phyloP scores from a whole-genome alignment of 1,284 basidiomycete genomes.

The Puccinia novopanici region DNA sequence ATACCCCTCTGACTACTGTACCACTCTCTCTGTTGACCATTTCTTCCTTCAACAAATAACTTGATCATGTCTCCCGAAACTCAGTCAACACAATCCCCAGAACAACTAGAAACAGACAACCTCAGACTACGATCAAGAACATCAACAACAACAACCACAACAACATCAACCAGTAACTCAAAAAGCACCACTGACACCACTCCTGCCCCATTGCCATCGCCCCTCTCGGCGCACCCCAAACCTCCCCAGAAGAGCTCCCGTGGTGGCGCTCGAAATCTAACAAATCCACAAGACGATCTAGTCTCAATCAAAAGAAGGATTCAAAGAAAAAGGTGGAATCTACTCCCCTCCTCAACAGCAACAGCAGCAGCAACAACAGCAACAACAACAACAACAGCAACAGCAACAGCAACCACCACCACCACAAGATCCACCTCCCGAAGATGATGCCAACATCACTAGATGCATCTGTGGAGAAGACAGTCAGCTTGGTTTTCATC shows the following conservation, averaged over 20 bases:
- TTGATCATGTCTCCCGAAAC: no score
- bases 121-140: no score
- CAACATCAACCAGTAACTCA: no score
- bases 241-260: neutral
- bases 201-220: slow-evolving; percentile 19
- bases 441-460: slow-evolving; percentile 35
- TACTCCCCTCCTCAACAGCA: neutral
- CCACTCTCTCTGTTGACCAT: no score
- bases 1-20: no score
- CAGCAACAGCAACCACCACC: neutral
- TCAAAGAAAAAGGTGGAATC: slow-evolving; percentile 17
- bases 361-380: no score
- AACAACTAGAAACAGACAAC: no score
- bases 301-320: slow-evolving; percentile 17
- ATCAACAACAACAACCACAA: no score
- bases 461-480: slow-evolving; percentile 44
- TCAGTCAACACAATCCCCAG: no score
- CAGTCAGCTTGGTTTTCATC: slow-evolving; percentile 22
- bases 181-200: no score
- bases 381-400: neutral
- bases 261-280: slow-evolving; percentile 14
- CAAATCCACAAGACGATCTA: slow-evolving; percentile 9
- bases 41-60: no score
- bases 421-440: neutral
- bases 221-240: neutral